phyloP scores from a whole-genome alignment of 257 asterid species.

The Fraxinus americana region DNA sequence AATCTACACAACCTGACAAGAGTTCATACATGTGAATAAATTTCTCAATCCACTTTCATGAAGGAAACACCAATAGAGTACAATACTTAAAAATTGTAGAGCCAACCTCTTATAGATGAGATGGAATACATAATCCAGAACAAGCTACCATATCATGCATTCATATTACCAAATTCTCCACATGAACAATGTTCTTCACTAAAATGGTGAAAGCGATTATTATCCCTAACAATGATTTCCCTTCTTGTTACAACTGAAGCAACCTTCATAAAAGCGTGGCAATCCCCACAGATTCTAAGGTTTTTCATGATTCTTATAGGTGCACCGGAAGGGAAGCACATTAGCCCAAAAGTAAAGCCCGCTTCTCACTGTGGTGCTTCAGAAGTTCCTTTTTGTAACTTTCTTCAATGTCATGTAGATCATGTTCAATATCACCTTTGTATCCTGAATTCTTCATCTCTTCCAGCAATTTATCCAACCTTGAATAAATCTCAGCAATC shows the following conservation, averaged over 20 bases:
- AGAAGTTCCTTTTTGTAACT: slow-evolving; percentile 61
- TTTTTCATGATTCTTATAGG: slow-evolving; percentile 94
- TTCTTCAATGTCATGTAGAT: slow-evolving; percentile 75
- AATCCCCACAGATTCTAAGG: slow-evolving; percentile 87
- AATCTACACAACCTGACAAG: slow-evolving; percentile 27
- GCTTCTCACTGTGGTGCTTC: slow-evolving; percentile 87
- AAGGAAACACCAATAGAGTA: slow-evolving; percentile 2
- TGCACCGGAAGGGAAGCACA: slow-evolving; percentile 59
- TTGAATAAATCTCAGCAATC: slow-evolving; percentile 60
- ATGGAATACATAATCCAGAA: not conserved
- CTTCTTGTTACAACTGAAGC: slow-evolving; percentile 65
- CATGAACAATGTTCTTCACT: slow-evolving; percentile 72
- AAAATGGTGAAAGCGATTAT: slow-evolving; percentile 83
- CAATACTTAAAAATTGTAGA: not conserved
- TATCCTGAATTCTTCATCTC: slow-evolving; percentile 71
- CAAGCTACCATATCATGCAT: not conserved
- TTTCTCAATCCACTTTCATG: not conserved
- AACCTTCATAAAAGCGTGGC: slow-evolving; percentile 85
- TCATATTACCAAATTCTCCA: slow-evolving; percentile 73
- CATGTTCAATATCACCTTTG: slow-evolving; percentile 63
- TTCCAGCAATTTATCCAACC: slow-evolving; percentile 55
- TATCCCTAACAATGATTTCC: slow-evolving; percentile 75
- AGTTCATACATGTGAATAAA: slow-evolving; percentile 1
- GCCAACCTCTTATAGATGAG: not conserved
- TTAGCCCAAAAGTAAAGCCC: slow-evolving; percentile 77